Evolutionary conservation across 164 flowering plant genomes (phyloP).

Genomic region (Litsea cubeba): DNA sequence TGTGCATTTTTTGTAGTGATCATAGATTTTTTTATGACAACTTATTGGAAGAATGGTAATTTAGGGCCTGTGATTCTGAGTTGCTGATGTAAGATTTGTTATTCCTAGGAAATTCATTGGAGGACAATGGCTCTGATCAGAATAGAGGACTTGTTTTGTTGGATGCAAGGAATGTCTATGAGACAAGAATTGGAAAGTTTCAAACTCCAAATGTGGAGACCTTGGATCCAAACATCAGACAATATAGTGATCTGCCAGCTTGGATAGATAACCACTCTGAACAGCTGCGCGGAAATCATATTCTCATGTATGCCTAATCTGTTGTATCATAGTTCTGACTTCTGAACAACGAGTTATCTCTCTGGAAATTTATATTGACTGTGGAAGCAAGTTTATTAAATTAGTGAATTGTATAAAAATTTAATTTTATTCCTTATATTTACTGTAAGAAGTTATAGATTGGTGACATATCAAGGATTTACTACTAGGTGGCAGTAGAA

Average conservation of each 20-base stretch:
- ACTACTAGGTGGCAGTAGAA: neutral
- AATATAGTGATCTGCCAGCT: slow-evolving; percentile 82
- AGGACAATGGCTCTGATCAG: slow-evolving; percentile 17
- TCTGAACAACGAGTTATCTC: neutral
- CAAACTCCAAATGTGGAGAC: slow-evolving; percentile 60
- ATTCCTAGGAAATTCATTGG: slow-evolving; percentile 27
- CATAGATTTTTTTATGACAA: neutral
- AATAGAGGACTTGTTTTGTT: slow-evolving; percentile 43
- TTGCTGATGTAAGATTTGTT: neutral
- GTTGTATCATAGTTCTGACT: neutral
- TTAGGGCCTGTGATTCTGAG: neutral
- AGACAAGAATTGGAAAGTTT: slow-evolving; percentile 95
- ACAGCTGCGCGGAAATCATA: slow-evolving; percentile 50
- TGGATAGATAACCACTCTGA: slow-evolving; percentile 81
- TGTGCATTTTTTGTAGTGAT: neutral
- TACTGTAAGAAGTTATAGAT: too few species aligned
- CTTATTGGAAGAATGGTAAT: neutral
- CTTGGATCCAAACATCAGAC: slow-evolving; percentile 85
- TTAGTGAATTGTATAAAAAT: too few species aligned
- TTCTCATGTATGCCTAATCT: slow-evolving; percentile 65
- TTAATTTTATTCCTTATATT: too few species aligned
- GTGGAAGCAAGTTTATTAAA: neutral
- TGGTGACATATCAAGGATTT: neutral
- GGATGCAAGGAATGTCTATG: slow-evolving; percentile 94
- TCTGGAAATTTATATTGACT: neutral